Evolutionary conservation across 805 yeast genomes (phyloP).

Genomic region (Cyberlindnera xylosilytica): DNA sequence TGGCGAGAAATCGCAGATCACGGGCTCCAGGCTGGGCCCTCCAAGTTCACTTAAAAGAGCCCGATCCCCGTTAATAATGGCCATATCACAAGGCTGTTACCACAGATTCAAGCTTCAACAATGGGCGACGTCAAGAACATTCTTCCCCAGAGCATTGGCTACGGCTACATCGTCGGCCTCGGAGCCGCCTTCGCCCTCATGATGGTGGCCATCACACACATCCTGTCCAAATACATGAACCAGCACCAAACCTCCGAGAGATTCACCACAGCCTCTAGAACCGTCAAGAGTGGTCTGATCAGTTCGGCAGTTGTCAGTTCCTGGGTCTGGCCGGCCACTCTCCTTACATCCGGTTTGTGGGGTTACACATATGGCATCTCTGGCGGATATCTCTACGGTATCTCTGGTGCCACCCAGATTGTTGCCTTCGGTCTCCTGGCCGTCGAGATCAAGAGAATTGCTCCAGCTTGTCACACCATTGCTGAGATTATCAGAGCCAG

Average conservation of each 20-base stretch:
- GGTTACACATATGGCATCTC: slow-evolving; percentile 41
- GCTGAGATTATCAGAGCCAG: slow-evolving; percentile 36
- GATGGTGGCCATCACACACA: slow-evolving; percentile 34
- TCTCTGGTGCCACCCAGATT: slow-evolving; percentile 34
- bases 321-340: slow-evolving; percentile 48
- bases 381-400: slow-evolving; percentile 36
- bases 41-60: too few relatives aligned
- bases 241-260: slow-evolving; percentile 41
- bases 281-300: slow-evolving; percentile 40
- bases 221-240: slow-evolving; percentile 35
- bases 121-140: slow-evolving; percentile 16
- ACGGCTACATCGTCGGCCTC: slow-evolving; percentile 37
- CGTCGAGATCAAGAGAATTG: slow-evolving; percentile 37
- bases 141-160: slow-evolving; percentile 30
- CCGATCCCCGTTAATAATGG: too few relatives aligned
- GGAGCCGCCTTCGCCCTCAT: slow-evolving; percentile 42
- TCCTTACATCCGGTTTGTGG: slow-evolving; percentile 37
- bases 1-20: too few relatives aligned
- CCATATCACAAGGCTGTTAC: too few relatives aligned
- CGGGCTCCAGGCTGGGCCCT: too few relatives aligned
- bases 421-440: slow-evolving; percentile 36
- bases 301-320: slow-evolving; percentile 42
- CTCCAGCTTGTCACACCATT: slow-evolving; percentile 42
- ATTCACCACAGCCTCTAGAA: slow-evolving; percentile 38
- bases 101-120: too few relatives aligned